These are phyloP conservation scores for Clavariopsis aquatica DNA, from an alignment of 495 filamentous ascomycete species.

Conservation along the genomic window DNA sequence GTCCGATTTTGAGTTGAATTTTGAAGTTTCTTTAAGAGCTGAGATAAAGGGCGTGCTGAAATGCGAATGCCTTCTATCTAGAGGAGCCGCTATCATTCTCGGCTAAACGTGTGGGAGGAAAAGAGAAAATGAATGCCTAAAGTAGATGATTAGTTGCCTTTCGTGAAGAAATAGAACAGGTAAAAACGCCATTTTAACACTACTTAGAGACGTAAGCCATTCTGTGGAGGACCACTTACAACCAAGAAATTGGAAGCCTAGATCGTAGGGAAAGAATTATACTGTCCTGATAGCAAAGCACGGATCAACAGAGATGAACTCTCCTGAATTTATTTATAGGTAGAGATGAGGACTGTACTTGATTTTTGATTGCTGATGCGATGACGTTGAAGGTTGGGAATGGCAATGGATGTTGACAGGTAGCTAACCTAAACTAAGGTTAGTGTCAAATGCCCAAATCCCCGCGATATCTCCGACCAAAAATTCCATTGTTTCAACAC, in stretches of 20 bases:
- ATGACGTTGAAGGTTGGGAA: background rate
- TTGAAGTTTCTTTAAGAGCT: conserved; percentile 7
- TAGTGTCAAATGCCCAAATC: background rate
- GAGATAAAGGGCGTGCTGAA: conserved; percentile 12
- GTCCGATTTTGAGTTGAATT: conserved; percentile 12
- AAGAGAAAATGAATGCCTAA: background rate
- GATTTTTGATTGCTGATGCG: background rate
- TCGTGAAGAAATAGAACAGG: too few relatives aligned
- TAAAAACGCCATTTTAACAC: too few relatives aligned
- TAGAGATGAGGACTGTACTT: too few relatives aligned
- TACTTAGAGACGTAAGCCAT: too few relatives aligned
- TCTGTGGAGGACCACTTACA: too few relatives aligned
- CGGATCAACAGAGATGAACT: too few relatives aligned
- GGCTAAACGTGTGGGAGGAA: background rate
- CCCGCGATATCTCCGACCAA: conserved; percentile 2
- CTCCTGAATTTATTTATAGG: too few relatives aligned
- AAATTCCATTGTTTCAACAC: conserved; percentile 1
- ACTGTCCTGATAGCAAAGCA: too few relatives aligned
- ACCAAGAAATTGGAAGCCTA: too few relatives aligned
- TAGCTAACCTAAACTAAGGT: background rate
- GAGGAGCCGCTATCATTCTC: background rate
- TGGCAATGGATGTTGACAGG: background rate
- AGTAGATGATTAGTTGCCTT: background rate
- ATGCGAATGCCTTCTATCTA: background rate
- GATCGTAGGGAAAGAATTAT: too few relatives aligned